Evolutionary conservation across 192 early-diverging fungal species (phyloP).

Genomic region (Umbelopsis sp.): DNA sequence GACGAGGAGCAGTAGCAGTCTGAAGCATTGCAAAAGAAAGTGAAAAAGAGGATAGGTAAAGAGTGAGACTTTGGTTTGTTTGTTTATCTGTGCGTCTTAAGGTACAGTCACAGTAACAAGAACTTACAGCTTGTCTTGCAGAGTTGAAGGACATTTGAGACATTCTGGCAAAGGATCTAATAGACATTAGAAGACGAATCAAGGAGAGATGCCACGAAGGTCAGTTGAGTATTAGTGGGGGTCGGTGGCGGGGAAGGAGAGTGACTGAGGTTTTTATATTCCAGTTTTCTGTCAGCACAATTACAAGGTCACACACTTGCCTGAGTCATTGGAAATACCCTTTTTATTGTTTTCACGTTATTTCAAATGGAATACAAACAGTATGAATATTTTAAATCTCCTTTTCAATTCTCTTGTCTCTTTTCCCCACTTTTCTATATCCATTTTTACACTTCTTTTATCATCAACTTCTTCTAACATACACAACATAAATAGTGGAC

Average conservation of each 20-base stretch:
- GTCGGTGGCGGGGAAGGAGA: neutral
- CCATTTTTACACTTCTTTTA: neutral
- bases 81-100: neutral
- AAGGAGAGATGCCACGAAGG: neutral
- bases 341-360: neutral
- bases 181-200: conserved; percentile 1
- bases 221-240: neutral
- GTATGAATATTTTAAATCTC: neutral
- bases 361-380: neutral
- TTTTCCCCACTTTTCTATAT: neutral
- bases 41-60: conserved; percentile 1
- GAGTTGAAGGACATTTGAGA: conserved; percentile 7
- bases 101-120: too few species aligned
- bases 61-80: neutral
- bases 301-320: conserved; percentile 9
- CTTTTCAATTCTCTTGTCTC: neutral
- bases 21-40: conserved; percentile 1
- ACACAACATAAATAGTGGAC: neutral
- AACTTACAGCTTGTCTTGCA: conserved; percentile 18
- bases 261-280: conserved; percentile 15
- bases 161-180: conserved; percentile 13
- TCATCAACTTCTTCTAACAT: neutral
- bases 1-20: conserved; percentile 9
- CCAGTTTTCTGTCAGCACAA: conserved; percentile 13
- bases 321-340: conserved; percentile 9